Evolutionary conservation across 2,329 filamentous ascomycete genomes (phyloP), one percentile per base, ranked within the genome.

Genomic region (Dactylonectria estremocensis): DNA sequence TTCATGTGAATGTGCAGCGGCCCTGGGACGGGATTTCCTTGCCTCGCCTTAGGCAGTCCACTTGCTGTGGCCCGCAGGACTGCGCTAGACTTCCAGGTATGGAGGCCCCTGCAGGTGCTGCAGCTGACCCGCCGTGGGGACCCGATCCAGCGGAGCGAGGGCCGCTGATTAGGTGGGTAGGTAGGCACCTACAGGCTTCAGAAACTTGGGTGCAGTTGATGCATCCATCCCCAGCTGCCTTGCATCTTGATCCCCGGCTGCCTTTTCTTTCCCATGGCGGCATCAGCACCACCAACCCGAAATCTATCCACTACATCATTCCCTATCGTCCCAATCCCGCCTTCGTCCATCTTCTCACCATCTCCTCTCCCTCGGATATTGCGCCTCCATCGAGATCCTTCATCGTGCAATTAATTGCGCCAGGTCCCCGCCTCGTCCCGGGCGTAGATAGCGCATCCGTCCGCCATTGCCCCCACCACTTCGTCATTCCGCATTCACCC

Each of bases 101-200:
- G 40, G 18, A 31, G 20, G 62, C 33, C 37, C 49, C 56, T 49
- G 33, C 6, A 24, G 24, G n/a, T 37, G 18, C 20, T 56, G 61
- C 18, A 63, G 53, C 53, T 64, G 46, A 37, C 54, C 48, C 45
- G 52, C 18, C 22, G 28, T 24, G 53, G 52, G 61, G 45, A 56
- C 52, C 55, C 45, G 49, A 52, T 48, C 53, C 53, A 50, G 61
- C 57, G 61, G 61, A 46, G 53, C 54, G 35, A 43, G 6, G 40
- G 40, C 40, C 14, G 40, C 14, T n/a, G 40, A 43, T 43, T n/a
- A 43, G 14, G 14, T 43, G 40, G 40, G 40, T n/a, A 40, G 16
- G n/a, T n/a, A 28, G 24, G 24, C 24, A 28, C 24, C 24, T 28
- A 28, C 24, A 7, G 7, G 7, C 4, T 28, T 5, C 24, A 28